Evolutionary conservation across 345 rosid genomes (phyloP).

Genomic region (Eucalyptus paniculata): DNA sequence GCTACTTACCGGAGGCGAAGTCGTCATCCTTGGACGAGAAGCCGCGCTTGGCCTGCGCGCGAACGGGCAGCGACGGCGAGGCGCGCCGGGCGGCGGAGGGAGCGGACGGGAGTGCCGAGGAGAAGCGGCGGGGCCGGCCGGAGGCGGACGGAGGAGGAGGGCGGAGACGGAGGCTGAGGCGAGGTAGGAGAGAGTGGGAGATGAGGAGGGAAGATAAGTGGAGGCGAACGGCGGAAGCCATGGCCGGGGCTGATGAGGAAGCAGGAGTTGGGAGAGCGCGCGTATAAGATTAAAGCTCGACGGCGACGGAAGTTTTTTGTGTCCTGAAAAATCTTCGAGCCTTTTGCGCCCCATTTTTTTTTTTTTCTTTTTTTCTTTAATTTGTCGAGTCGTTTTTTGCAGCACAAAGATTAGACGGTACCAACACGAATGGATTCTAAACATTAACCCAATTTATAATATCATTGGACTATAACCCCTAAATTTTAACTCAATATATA

Average conservation of each 20-base stretch:
- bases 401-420: neutral
- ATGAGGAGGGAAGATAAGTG: neutral
- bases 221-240: conserved; percentile 26
- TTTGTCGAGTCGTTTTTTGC: neutral
- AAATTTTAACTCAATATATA: too few relatives aligned
- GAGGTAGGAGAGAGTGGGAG: conserved; percentile 3
- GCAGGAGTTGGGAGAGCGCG: neutral
- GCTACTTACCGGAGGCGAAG: conserved; percentile 39
- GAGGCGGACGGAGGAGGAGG: conserved; percentile 6
- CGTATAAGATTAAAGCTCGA: neutral
- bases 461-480: too few relatives aligned
- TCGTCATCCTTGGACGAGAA: conserved; percentile 13
- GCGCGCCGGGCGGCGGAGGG: conserved; percentile 9
- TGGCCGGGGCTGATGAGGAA: neutral
- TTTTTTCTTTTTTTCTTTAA: neutral
- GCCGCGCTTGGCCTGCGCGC: conserved; percentile 34
- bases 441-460: too few relatives aligned
- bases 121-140: neutral
- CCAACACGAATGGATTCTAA: too few relatives aligned
- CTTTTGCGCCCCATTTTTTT: neutral
- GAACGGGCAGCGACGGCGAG: conserved; percentile 4
- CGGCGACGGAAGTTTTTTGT: neutral
- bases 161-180: conserved; percentile 15
- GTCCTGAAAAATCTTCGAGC: neutral
- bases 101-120: conserved; percentile 8